Percentiles rank a stretch among this genome's conserved stretches.
Conservation (phyloP, 768 basidiomycete species). For the Cantharellus cinnabarinus region DNA sequence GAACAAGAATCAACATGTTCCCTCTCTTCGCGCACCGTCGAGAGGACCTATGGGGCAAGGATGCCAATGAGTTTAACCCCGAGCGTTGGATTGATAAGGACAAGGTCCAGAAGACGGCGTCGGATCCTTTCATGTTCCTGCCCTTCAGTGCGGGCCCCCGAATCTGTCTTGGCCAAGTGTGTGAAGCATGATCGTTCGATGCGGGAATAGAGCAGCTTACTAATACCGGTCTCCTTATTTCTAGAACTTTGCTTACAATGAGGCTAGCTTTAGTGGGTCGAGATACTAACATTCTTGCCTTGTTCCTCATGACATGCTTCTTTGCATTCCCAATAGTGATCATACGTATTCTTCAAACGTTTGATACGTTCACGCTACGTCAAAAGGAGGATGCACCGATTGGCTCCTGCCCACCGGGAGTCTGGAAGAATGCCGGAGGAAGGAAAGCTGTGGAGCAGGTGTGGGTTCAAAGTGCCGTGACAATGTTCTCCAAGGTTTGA, state of each 20-base stretch:
- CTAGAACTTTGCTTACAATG: slow-evolving; percentile 8
- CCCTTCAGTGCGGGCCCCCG: not conserved
- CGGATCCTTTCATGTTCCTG: not conserved
- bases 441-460: slow-evolving; percentile 1
- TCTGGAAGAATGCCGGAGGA: slow-evolving; percentile 4
- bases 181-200: not conserved
- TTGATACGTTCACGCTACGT: not conserved
- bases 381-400: slow-evolving; percentile 3
- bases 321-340: not conserved
- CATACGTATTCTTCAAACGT: slow-evolving; percentile 5
- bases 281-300: not conserved
- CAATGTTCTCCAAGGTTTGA: not conserved
- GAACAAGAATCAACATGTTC: slow-evolving; percentile 1
- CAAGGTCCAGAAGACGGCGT: not conserved
- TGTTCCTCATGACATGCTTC: not conserved
- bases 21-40: slow-evolving; percentile 12
- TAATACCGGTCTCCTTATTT: not conserved
- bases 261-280: slow-evolving; percentile 3
- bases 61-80: slow-evolving; percentile 16
- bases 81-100: slow-evolving; percentile 15
- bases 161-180: slow-evolving; percentile 6
- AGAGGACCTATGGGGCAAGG: slow-evolving; percentile 15
- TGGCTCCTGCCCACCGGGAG: not conserved
- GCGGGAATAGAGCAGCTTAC: not conserved
- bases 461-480: slow-evolving; percentile 2